These are phyloP conservation scores for Aciculosporium take DNA, from an alignment of 2,329 filamentous ascomycete genomes.

Conservation along the genomic window DNA sequence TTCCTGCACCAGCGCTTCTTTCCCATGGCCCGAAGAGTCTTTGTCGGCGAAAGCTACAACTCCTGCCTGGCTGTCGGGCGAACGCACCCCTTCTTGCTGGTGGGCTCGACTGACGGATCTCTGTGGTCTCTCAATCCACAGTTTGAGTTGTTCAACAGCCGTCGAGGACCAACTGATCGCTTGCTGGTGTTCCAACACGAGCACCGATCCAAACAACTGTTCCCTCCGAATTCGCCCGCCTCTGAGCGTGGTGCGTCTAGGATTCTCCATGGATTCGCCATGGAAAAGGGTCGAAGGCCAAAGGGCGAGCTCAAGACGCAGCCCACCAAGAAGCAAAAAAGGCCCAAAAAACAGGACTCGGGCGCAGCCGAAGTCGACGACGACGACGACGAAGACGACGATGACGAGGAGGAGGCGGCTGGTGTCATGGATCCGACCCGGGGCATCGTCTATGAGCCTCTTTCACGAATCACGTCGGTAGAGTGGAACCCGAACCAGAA, in stretches of 20 bases:
- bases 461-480: slow-evolving; percentile 45
- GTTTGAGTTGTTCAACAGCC: slow-evolving; percentile 21
- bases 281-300: slow-evolving; percentile 35
- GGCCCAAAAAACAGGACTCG: slow-evolving; percentile 19
- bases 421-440: slow-evolving; percentile 24
- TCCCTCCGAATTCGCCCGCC: slow-evolving; percentile 15
- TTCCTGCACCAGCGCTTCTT: slow-evolving; percentile 40
- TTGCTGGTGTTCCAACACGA: slow-evolving; percentile 38
- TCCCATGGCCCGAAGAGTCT: slow-evolving; percentile 36
- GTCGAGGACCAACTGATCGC: slow-evolving; percentile 20
- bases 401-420: slow-evolving; percentile 20
- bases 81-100: slow-evolving; percentile 38
- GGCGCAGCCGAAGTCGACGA: slow-evolving; percentile 17
- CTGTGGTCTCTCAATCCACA: slow-evolving; percentile 32
- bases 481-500: slow-evolving; percentile 55
- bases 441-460: slow-evolving; percentile 44
- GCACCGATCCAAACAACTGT: slow-evolving; percentile 25
- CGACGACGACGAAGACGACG: slow-evolving; percentile 14
- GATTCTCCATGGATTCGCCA: slow-evolving; percentile 36
- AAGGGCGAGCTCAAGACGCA: slow-evolving; percentile 25
- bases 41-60: slow-evolving; percentile 34
- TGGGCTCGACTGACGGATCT: slow-evolving; percentile 40
- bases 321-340: slow-evolving; percentile 21
- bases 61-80: slow-evolving; percentile 35
- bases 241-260: slow-evolving; percentile 31